phyloP scores from a whole-genome alignment of 2,329 filamentous ascomycete genomes.

The Apiospora aurea region DNA sequence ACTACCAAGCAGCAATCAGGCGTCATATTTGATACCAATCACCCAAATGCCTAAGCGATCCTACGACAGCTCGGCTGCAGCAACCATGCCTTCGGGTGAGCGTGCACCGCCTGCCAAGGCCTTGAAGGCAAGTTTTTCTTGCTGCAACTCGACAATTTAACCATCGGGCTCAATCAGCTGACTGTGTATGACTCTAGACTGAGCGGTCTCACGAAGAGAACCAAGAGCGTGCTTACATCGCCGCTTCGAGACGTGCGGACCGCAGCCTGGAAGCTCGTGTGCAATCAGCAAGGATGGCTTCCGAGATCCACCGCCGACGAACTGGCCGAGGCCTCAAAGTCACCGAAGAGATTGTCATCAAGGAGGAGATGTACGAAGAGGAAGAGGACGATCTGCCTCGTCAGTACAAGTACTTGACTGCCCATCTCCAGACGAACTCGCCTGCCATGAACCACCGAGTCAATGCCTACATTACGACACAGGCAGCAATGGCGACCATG shows the following conservation, averaged over 20 bases:
- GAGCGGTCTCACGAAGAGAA: conserved; percentile 83
- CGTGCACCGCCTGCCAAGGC: conserved; percentile 43
- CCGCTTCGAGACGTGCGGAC: conserved; percentile 86
- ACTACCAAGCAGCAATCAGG: neutral
- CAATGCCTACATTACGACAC: conserved; percentile 54
- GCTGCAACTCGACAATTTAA: too few species aligned
- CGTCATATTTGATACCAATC: conserved; percentile 22
- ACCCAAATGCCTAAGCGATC: conserved; percentile 49
- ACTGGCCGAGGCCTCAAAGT: conserved; percentile 85
- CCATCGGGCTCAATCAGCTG: neutral
- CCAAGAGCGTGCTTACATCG: conserved; percentile 89
- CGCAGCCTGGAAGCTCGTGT: conserved; percentile 86
- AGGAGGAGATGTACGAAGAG: conserved; percentile 96
- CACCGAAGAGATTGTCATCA: conserved; percentile 84
- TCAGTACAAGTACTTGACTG: conserved; percentile 68
- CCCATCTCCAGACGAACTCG: conserved; percentile 66
- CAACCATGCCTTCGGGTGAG: conserved; percentile 42
- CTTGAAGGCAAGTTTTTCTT: conserved; percentile 42
- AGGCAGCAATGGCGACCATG: conserved; percentile 51
- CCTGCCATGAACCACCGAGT: conserved; percentile 68
- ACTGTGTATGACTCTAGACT: conserved; percentile 53
- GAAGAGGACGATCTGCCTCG: conserved; percentile 82
- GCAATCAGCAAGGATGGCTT: conserved; percentile 85
- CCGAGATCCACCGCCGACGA: conserved; percentile 87
- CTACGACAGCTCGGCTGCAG: conserved; percentile 39